Evolutionary conservation across 345 rosid species (phyloP).

Genomic region (Tarenaya hassleriana): DNA sequence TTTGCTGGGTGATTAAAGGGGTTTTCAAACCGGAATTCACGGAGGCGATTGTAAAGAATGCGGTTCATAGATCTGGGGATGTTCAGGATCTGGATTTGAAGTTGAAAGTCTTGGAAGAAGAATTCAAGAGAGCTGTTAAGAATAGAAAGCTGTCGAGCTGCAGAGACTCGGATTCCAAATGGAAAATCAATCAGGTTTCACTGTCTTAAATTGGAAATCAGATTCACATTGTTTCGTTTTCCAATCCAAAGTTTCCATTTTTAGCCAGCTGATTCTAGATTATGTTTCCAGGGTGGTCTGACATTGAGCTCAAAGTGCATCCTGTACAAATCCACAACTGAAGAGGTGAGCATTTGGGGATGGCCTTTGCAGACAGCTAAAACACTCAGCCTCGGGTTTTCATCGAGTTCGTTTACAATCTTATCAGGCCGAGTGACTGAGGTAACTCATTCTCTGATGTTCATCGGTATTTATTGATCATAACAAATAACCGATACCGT

Average conservation of each 20-base stretch:
- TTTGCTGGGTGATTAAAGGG: no score
- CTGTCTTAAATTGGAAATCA: background rate
- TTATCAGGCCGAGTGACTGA: constrained; percentile 79
- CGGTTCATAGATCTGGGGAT: constrained; percentile 42
- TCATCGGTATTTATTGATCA: no score
- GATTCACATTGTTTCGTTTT: background rate
- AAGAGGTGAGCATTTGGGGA: constrained; percentile 80
- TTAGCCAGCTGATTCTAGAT: constrained; percentile 1
- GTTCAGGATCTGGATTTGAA: constrained; percentile 33
- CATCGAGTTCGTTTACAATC: constrained; percentile 48
- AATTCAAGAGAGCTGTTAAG: constrained; percentile 31
- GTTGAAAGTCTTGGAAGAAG: constrained; percentile 46
- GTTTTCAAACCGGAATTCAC: constrained; percentile 41
- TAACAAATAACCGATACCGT: no score
- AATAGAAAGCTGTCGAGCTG: constrained; percentile 43
- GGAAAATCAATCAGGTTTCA: constrained; percentile 68
- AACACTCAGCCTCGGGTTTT: no score
- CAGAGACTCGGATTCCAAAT: constrained; percentile 39
- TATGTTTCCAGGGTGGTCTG: constrained; percentile 41
- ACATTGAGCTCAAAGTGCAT: constrained; percentile 56
- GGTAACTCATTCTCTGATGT: constrained; percentile 34
- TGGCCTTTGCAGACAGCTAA: constrained; percentile 82
- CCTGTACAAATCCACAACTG: constrained; percentile 55
- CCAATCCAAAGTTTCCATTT: constrained; percentile 8
- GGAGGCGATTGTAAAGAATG: constrained; percentile 35